phyloP scores from a whole-genome alignment of 2,329 filamentous ascomycete species.

The Nectriaceae sp. region DNA sequence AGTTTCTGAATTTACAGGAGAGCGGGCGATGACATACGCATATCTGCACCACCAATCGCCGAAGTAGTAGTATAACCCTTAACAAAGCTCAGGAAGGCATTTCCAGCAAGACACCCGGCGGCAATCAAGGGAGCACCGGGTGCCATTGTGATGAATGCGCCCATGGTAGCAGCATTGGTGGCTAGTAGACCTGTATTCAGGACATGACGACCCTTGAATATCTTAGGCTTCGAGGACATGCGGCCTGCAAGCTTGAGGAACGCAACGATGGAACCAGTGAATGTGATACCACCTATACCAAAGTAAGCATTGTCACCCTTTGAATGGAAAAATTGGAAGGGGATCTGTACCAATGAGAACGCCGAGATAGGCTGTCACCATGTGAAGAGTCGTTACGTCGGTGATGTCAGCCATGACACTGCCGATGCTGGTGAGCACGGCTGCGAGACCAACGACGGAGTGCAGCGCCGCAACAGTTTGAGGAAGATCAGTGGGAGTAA shows the following conservation, averaged over 20 bases:
- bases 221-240: constrained; percentile 76
- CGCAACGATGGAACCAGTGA: constrained; percentile 87
- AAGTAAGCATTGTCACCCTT: background rate
- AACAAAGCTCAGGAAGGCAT: constrained; percentile 75
- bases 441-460: constrained; percentile 86
- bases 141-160: constrained; percentile 78
- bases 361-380: constrained; percentile 84
- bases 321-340: background rate
- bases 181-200: constrained; percentile 76
- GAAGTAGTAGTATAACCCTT: constrained; percentile 88
- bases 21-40: constrained; percentile 55
- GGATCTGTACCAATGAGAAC: constrained; percentile 72
- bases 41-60: constrained; percentile 89
- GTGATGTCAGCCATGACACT: constrained; percentile 76
- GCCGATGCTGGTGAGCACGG: constrained; percentile 84
- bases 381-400: constrained; percentile 74
- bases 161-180: constrained; percentile 80
- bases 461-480: constrained; percentile 89
- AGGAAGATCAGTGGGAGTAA: constrained; percentile 84
- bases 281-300: constrained; percentile 70
- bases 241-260: constrained; percentile 83
- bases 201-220: constrained; percentile 72
- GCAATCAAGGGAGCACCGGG: constrained; percentile 79
- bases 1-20: background rate
- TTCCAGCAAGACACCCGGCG: constrained; percentile 75